Percentiles rank a stretch among this genome's conserved stretches.
phyloP scores from a whole-genome alignment of 208 protist species.

The Wallacemonas sp. region DNA sequence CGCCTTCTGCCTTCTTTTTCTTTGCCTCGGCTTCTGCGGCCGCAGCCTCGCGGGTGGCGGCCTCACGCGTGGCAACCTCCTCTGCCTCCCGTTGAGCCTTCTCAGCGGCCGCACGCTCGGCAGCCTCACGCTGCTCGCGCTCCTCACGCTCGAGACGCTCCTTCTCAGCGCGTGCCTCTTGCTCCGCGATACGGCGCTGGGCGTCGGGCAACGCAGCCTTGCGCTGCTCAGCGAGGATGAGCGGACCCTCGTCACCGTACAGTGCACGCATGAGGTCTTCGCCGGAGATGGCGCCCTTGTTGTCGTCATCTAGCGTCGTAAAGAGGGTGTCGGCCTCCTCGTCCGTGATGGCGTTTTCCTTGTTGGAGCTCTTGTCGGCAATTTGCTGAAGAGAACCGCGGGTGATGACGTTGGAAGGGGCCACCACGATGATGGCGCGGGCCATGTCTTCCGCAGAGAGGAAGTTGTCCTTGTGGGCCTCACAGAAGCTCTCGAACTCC shows the following conservation, averaged over 20 bases:
- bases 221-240: slow-evolving; percentile 53
- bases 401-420: slow-evolving; percentile 71
- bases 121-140: slow-evolving; percentile 2
- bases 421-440: slow-evolving; percentile 63
- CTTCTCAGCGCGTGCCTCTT: slow-evolving; percentile 25
- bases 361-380: slow-evolving; percentile 38
- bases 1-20: slow-evolving; percentile 63
- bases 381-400: slow-evolving; percentile 74
- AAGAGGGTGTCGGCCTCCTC: slow-evolving; percentile 86
- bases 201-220: slow-evolving; percentile 32
- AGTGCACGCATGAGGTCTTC: slow-evolving; percentile 76
- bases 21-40: slow-evolving; percentile 2
- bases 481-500: slow-evolving; percentile 73
- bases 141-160: slow-evolving; percentile 15
- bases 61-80: slow-evolving; percentile 13
- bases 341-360: slow-evolving; percentile 44
- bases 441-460: slow-evolving; percentile 66
- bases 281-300: slow-evolving; percentile 70
- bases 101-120: slow-evolving; percentile 16
- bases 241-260: slow-evolving; percentile 65
- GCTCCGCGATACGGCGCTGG: slow-evolving; percentile 23
- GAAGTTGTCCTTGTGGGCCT: slow-evolving; percentile 46
- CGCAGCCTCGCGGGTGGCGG: slow-evolving; percentile 6
- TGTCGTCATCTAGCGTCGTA: slow-evolving; percentile 60
- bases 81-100: slow-evolving; percentile 19